These are phyloP conservation scores for Talaromyces sp. DNA, from an alignment of 2,329 filamentous ascomycete genomes.

Conservation along the genomic window DNA sequence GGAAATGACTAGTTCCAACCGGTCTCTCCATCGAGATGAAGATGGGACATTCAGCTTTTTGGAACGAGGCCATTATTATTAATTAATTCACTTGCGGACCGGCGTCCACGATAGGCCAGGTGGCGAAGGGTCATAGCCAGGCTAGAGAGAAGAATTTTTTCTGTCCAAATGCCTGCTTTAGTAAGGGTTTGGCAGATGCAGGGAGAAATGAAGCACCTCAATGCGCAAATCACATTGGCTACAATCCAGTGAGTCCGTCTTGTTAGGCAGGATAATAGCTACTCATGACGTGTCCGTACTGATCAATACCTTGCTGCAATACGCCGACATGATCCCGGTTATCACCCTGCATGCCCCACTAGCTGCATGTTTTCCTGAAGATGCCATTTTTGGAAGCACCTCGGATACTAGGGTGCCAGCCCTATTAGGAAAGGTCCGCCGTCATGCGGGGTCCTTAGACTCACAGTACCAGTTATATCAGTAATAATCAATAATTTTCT, in stretches of 20 bases:
- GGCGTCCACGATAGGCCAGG: not conserved
- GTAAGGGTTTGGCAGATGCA: too few species aligned
- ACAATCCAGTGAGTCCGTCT: not conserved
- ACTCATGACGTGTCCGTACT: not conserved
- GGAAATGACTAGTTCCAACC: not conserved
- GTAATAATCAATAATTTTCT: too few species aligned
- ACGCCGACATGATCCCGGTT: not conserved
- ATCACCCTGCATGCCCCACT: not conserved
- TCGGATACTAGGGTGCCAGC: not conserved
- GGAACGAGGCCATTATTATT: too few species aligned
- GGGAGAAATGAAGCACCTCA: too few species aligned
- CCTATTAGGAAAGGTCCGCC: not conserved
- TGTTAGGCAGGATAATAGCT: not conserved
- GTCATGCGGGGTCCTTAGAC: not conserved
- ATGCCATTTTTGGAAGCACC: slow-evolving; percentile 10
- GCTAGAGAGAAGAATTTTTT: not conserved
- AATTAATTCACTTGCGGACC: not conserved
- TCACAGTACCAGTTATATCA: too few species aligned
- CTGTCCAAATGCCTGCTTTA: too few species aligned
- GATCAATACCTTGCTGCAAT: not conserved
- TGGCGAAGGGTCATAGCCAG: not conserved
- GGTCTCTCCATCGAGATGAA: not conserved
- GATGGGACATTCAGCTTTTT: not conserved
- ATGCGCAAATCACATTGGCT: not conserved
- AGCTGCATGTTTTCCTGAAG: slow-evolving; percentile 9